A percentile compares a stretch with the other conserved stretches of the same genome.
phyloP scores from a whole-genome alignment of 306 rosid species.

The Rosa chinensis region DNA sequence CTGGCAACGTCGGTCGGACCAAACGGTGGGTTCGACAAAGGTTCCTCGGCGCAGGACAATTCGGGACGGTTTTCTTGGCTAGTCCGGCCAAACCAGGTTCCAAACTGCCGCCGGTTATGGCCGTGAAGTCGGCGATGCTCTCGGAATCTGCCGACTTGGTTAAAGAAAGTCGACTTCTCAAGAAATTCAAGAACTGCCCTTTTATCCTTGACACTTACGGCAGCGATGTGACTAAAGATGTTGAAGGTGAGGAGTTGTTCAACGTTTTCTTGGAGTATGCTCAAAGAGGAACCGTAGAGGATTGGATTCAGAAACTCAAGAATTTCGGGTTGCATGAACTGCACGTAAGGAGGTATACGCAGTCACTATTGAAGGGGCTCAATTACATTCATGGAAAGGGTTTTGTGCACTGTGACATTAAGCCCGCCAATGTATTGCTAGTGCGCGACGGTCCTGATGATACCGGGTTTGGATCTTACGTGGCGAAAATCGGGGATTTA shows the following conservation, averaged over 20 bases:
- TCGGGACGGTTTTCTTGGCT: background rate
- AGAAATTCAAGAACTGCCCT: background rate
- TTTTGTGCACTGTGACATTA: constrained; percentile 25
- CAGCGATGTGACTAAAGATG: background rate
- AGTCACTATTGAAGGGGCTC: constrained; percentile 5
- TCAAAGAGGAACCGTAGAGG: constrained; percentile 6
- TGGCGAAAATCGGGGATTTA: constrained; percentile 20
- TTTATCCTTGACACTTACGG: constrained; percentile 1
- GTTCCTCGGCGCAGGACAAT: constrained; percentile 5
- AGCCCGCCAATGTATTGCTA: constrained; percentile 12
- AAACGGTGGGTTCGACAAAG: background rate
- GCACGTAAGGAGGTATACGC: background rate
- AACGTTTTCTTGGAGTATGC: constrained; percentile 24
- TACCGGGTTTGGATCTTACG: background rate
- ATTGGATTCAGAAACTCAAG: background rate
- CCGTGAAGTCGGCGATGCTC: background rate
- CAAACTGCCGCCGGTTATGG: constrained; percentile 6
- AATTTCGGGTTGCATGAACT: background rate
- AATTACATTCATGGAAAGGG: constrained; percentile 10
- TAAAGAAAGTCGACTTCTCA: constrained; percentile 7
- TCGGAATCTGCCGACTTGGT: background rate
- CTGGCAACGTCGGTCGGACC: background rate
- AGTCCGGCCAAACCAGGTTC: background rate
- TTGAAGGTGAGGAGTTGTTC: background rate
- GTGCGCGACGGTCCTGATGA: background rate